Conservation (phyloP, 2,329 filamentous ascomycete genomes). For the Chrysosporium queenslandicum region DNA sequence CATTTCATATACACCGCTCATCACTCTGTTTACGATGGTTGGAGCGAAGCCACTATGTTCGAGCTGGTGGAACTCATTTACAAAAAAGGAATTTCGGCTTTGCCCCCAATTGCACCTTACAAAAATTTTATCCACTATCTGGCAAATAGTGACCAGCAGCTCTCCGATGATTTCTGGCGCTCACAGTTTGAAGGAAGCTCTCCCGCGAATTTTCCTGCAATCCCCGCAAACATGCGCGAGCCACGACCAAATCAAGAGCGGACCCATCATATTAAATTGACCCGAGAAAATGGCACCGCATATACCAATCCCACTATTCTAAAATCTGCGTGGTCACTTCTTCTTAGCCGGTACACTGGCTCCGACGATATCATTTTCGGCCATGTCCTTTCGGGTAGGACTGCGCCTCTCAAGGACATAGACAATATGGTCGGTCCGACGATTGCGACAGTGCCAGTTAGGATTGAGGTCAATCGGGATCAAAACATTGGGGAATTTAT, state of each 20-base stretch:
- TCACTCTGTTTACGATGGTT: slow-evolving; percentile 34
- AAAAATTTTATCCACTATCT: background rate
- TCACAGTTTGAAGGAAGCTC: background rate
- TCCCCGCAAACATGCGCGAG: background rate
- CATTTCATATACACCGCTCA: slow-evolving; percentile 30
- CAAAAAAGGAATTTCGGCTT: background rate
- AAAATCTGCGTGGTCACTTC: background rate
- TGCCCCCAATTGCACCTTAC: background rate
- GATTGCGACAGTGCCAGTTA: background rate
- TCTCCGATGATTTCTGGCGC: background rate
- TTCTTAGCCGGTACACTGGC: slow-evolving; percentile 22
- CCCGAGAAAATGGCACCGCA: background rate
- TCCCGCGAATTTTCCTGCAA: background rate
- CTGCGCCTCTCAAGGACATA: slow-evolving; percentile 19
- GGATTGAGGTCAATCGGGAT: no score
- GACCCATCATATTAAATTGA: background rate
- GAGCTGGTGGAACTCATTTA: no score
- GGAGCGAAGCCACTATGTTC: slow-evolving; percentile 14
- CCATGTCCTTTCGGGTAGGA: slow-evolving; percentile 29
- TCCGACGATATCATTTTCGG: slow-evolving; percentile 30
- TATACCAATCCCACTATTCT: background rate
- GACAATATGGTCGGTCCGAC: background rate
- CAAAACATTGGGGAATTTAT: no score
- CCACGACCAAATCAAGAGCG: background rate
- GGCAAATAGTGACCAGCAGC: background rate